Conservation (phyloP, 257 asterid genomes). For the Apocynum venetum region DNA sequence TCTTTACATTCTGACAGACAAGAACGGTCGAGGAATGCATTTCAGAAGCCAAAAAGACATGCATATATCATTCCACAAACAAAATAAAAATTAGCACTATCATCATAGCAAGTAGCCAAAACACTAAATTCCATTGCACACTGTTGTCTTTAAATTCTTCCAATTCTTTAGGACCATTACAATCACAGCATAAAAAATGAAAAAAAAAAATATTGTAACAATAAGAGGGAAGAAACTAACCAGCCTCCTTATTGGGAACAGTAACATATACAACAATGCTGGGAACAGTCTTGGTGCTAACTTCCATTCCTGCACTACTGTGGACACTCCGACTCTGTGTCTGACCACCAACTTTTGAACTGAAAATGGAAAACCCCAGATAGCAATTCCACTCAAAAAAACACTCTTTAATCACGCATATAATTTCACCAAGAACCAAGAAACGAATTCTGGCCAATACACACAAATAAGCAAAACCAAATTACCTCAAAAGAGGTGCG, state of each 20-base stretch:
- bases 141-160: neutral
- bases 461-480: conserved; percentile 6
- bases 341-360: conserved; percentile 38
- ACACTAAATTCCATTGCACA: neutral
- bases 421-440: conserved; percentile 4
- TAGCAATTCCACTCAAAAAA: conserved; percentile 15
- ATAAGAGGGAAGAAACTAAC: conserved; percentile 26
- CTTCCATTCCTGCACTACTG: conserved; percentile 58
- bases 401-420: conserved; percentile 4
- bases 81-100: no score
- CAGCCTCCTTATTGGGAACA: conserved; percentile 88
- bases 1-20: neutral
- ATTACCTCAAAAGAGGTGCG: conserved; percentile 47
- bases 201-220: neutral
- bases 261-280: conserved; percentile 95
- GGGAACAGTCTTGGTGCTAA: conserved; percentile 61
- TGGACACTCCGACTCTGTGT: conserved; percentile 34
- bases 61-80: no score
- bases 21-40: no score
- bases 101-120: neutral
- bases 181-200: neutral
- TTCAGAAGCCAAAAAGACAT: no score
- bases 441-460: neutral
- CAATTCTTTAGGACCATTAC: neutral
- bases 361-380: conserved; percentile 24